A percentile compares a stretch with the other conserved stretches of the same genome.
Evolutionary conservation across 2,329 filamentous ascomycete species (phyloP).

Genomic region (Akanthomyces lecanii): DNA sequence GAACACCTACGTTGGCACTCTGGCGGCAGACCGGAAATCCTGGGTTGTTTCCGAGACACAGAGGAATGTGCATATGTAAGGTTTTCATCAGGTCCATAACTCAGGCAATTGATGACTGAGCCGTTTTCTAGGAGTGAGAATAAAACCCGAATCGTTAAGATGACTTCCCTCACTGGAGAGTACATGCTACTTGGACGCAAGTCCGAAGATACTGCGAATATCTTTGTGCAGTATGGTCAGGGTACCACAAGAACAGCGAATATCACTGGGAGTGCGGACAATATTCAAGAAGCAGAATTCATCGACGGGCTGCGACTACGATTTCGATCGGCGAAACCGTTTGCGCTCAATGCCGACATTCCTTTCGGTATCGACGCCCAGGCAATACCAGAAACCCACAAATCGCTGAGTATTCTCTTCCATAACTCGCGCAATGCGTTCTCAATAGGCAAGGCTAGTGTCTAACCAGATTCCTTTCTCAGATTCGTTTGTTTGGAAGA

Average conservation of each 20-base stretch:
- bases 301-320: constrained; percentile 26
- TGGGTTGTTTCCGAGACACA: constrained; percentile 21
- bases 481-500: neutral
- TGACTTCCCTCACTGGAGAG: constrained; percentile 30
- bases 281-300: constrained; percentile 26
- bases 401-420: neutral
- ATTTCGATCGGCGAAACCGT: neutral
- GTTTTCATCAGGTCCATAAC: too few species aligned
- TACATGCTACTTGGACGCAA: constrained; percentile 29
- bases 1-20: constrained; percentile 17
- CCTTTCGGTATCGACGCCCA: neutral
- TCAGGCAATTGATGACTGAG: too few species aligned
- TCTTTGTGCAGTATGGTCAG: constrained; percentile 32
- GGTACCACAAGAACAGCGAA: constrained; percentile 29
- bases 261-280: constrained; percentile 23
- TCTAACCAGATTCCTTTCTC: neutral
- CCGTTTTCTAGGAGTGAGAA: constrained; percentile 22
- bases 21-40: constrained; percentile 10
- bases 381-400: neutral
- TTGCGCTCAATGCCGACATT: constrained; percentile 14
- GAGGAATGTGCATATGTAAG: constrained; percentile 26
- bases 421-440: neutral
- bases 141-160: constrained; percentile 30
- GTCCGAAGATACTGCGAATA: constrained; percentile 25
- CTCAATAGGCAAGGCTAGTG: neutral